These are phyloP conservation scores for Penicillium sp. DNA, from an alignment of 2,329 filamentous ascomycete species.

Conservation along the genomic window DNA sequence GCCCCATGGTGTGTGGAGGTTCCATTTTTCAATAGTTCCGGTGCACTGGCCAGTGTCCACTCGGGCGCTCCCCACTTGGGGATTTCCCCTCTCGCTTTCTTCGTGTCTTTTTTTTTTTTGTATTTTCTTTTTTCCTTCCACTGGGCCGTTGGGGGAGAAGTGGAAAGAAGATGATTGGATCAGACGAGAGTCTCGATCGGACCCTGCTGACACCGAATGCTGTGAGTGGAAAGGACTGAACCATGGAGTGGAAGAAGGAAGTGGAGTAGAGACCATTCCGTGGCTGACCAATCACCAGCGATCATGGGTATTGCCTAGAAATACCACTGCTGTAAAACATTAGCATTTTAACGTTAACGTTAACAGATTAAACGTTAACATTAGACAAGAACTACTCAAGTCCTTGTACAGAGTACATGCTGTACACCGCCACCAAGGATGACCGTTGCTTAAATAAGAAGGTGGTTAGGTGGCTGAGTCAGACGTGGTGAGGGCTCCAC, in stretches of 20 bases:
- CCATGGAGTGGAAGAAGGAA: not conserved
- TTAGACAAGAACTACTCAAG: too few relatives aligned
- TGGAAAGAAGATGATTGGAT: not conserved
- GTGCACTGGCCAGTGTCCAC: conserved; percentile 10
- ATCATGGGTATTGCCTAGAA: not conserved
- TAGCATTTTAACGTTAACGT: not conserved
- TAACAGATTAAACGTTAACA: not conserved
- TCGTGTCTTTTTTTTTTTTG: not conserved
- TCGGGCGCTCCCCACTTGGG: not conserved
- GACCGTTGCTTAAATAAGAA: not conserved
- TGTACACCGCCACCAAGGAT: not conserved
- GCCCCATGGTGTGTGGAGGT: conserved; percentile 9
- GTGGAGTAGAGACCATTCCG: not conserved
- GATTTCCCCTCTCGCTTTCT: not conserved
- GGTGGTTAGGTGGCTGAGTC: conserved; percentile 1
- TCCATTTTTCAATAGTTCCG: conserved; percentile 18
- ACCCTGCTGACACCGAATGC: conserved; percentile 9
- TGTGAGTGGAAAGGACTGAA: conserved; percentile 1
- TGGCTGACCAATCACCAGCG: not conserved
- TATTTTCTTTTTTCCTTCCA: not conserved
- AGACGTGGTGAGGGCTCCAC: conserved; percentile 7
- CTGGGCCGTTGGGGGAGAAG: not conserved
- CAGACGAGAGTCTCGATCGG: conserved; percentile 4
- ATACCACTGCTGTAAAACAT: not conserved
- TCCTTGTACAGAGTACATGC: too few relatives aligned